Base-by-base conservation (phyloP, 2,329 filamentous ascomycete species). In the Stagonosporopsis cucurbitacearum region DNA sequence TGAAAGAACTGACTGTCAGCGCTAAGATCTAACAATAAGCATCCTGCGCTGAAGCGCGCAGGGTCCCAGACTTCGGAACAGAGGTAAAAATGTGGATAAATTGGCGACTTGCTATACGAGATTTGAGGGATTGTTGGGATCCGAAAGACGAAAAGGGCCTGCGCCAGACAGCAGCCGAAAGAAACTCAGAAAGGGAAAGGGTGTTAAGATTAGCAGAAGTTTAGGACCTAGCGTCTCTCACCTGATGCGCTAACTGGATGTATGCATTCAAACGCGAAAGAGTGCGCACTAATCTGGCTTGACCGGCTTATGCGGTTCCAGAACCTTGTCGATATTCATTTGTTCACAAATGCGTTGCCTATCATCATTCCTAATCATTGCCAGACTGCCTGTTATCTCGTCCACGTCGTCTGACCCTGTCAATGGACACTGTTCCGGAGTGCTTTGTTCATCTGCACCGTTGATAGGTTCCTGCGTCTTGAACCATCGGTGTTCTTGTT, bases 151-250 rank as follows among this genome's bases (percentile, higher is more conserved):
- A 58, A 36, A 50, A 46, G 19, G 53, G 56, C 49, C 42, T 57
- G 51, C 44, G 43, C 50, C 35, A 55, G 49, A 33, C 36, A 57
- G 26, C 39, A 53, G 35, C 47, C 36, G 49, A 53, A 53, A 30
- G 49, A 51, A 58, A 44, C 54, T 52, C 58, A 63, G 52, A 57
- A 44, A 59, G 55, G 54, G 42, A 58, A 58, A 55, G 48, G 50
- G 56, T 57, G 40, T 47, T 47, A 66, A 66, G 62, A 68, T 71
- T 68, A 70, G 67, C 62, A 69, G 47, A 67, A 59, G 54, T 67
- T 60, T 60, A 55, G 55, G 52, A 57, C 59, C 50, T 66, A 65
- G 50, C 49, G 57, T 62, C 42, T 55, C 26, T 35, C 36, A 41
- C 17, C 35, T 41, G 41, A 47, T 20, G 51, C 68, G 50, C 60